phyloP scores from a whole-genome alignment of 345 rosid species.

The Dipteronia sinensis region DNA sequence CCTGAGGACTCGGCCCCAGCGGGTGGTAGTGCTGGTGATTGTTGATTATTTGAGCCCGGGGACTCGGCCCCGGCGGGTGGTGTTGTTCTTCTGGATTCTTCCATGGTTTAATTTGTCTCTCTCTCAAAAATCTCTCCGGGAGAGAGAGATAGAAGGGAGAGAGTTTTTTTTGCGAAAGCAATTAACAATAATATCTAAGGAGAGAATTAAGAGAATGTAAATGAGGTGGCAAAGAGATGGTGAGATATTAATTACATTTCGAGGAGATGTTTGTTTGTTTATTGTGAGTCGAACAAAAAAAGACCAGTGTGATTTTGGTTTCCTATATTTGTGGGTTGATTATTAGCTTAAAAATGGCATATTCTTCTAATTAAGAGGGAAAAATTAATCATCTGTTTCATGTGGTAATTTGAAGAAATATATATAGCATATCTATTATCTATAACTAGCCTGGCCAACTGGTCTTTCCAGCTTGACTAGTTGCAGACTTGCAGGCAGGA shows the following conservation, averaged over 20 bases:
- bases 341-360: not conserved
- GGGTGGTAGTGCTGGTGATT: not conserved
- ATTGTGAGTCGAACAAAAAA: not conserved
- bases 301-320: not conserved
- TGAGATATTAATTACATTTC: too few species aligned
- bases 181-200: too few species aligned
- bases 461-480: too few species aligned
- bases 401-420: too few species aligned
- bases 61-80: not conserved
- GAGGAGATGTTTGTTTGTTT: not conserved
- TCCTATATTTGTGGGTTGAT: not conserved
- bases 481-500: not conserved
- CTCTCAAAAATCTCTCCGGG: not conserved
- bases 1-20: not conserved
- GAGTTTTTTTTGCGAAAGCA: too few species aligned
- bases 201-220: too few species aligned
- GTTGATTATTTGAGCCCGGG: slow-evolving; percentile 2
- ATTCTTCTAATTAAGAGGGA: too few species aligned
- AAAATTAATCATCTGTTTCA: not conserved
- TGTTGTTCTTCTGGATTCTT: not conserved
- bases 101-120: slow-evolving; percentile 19
- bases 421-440: not conserved
- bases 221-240: too few species aligned
- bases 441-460: too few species aligned
- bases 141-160: not conserved